Evolutionary conservation across 148 eudicot species (phyloP).

Genomic region (Cornus kousa): DNA sequence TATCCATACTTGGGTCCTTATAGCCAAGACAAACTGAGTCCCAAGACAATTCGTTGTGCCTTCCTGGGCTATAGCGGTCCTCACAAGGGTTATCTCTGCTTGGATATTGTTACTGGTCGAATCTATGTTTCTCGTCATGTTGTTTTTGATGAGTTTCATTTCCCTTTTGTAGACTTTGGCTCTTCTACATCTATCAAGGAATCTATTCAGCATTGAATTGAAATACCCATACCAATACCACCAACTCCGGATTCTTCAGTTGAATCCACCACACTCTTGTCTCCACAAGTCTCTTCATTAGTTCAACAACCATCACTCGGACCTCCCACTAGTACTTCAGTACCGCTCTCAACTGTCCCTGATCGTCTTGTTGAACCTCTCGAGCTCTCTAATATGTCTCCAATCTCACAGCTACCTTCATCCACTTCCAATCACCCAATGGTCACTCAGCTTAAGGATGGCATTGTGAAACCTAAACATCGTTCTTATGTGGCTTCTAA

Average conservation of each 20-base stretch:
- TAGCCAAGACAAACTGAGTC: no score
- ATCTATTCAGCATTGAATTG: not conserved
- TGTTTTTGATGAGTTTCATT: not conserved
- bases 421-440: no score
- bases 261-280: not conserved
- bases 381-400: not conserved
- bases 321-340: not conserved
- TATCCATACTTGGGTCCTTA: no score
- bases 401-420: not conserved
- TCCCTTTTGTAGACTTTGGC: not conserved
- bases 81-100: not conserved
- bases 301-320: not conserved
- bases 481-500: not conserved
- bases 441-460: no score
- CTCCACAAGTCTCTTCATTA: not conserved
- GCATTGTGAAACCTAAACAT: no score
- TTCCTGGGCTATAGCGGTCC: not conserved
- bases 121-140: not conserved
- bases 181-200: not conserved
- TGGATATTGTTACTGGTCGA: not conserved
- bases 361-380: not conserved
- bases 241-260: not conserved
- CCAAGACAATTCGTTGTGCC: not conserved
- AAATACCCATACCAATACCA: not conserved
- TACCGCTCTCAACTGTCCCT: not conserved